phyloP scores from a whole-genome alignment of 441 rosid species.

The Dalechampia spathulata region DNA sequence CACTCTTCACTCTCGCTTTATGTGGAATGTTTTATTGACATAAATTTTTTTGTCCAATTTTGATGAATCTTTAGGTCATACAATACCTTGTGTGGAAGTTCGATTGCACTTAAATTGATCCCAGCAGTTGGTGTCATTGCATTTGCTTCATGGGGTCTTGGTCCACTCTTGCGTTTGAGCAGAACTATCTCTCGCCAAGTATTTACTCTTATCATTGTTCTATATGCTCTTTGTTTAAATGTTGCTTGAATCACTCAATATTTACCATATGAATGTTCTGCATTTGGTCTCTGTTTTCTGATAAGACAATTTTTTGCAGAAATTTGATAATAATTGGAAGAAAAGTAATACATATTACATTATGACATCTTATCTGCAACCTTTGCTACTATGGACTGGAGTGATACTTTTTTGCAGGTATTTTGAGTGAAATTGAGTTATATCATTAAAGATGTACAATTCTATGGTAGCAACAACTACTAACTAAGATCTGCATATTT shows the following conservation, averaged over 20 bases:
- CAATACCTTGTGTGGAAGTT: conserved; percentile 35
- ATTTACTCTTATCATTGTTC: conserved; percentile 19
- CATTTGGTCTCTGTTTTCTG: conserved; percentile 2
- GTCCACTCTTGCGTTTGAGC: conserved; percentile 53
- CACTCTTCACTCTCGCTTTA: neutral
- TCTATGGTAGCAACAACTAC: conserved; percentile 13
- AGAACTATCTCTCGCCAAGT: conserved; percentile 57
- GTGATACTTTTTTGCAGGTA: conserved; percentile 82
- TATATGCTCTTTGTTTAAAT: conserved; percentile 12
- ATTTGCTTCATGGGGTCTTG: conserved; percentile 79
- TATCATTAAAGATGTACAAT: neutral
- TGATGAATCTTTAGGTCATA: conserved; percentile 47
- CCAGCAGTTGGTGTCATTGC: conserved; percentile 56
- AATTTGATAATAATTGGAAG: conserved; percentile 64
- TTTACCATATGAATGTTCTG: conserved; percentile 11
- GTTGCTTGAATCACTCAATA: neutral
- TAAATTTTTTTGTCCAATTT: neutral
- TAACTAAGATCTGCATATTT: conserved; percentile 21
- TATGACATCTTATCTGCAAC: conserved; percentile 69
- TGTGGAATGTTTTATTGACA: conserved; percentile 5
- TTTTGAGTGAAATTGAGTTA: conserved; percentile 8
- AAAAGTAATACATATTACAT: conserved; percentile 53
- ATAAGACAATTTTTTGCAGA: conserved; percentile 34
- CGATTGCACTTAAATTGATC: conserved; percentile 46
- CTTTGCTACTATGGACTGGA: conserved; percentile 80